phyloP scores from a whole-genome alignment of 768 basidiomycete genomes.

The Amylocystis lapponica region DNA sequence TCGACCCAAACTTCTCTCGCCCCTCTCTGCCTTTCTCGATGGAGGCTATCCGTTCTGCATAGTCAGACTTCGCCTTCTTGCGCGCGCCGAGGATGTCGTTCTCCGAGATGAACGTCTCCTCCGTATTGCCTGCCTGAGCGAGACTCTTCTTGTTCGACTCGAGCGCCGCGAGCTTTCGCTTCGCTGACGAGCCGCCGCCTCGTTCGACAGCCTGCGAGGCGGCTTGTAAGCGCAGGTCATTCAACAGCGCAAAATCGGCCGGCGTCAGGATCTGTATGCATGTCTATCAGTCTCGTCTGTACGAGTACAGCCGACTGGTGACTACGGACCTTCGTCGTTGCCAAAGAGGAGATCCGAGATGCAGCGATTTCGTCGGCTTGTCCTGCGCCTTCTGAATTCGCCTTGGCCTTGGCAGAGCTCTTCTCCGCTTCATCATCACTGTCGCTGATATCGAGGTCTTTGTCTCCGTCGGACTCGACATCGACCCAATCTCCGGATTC shows the following conservation, averaged over 20 bases:
- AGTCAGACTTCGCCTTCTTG: conserved; percentile 90
- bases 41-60: conserved; percentile 88
- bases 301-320: not conserved
- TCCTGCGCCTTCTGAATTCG: conserved; percentile 29
- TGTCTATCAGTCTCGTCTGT: conserved; percentile 2
- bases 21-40: conserved; percentile 93
- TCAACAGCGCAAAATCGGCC: conserved; percentile 89
- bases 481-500: conserved; percentile 73
- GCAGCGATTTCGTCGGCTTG: conserved; percentile 25
- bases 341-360: conserved; percentile 56
- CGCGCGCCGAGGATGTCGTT: conserved; percentile 89
- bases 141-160: conserved; percentile 64
- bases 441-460: conserved; percentile 74
- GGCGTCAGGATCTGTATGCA: conserved; percentile 83
- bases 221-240: conserved; percentile 80
- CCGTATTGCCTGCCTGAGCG: conserved; percentile 35
- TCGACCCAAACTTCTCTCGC: conserved; percentile 85
- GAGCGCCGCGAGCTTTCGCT: conserved; percentile 82
- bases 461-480: conserved; percentile 63
- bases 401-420: conserved; percentile 12
- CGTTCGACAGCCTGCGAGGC: conserved; percentile 64
- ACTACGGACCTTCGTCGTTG: conserved; percentile 69
- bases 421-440: conserved; percentile 66
- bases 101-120: conserved; percentile 75
- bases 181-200: conserved; percentile 69